Conservation (phyloP, 495 filamentous ascomycete species). For the Penicillium dipodomyicola region DNA sequence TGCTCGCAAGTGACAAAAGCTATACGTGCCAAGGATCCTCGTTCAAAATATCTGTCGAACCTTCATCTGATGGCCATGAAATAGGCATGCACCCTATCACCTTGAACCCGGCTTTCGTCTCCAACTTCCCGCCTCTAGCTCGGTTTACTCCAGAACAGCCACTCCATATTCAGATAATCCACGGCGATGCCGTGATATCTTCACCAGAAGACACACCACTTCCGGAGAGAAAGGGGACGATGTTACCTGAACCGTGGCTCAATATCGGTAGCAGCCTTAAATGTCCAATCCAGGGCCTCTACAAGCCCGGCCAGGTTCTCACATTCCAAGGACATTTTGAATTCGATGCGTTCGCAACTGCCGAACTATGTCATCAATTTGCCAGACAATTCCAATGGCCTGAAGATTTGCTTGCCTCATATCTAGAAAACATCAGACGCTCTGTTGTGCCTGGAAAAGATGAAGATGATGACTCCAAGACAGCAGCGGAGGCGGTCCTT, state of each 20-base stretch:
- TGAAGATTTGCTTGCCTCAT: conserved; percentile 10
- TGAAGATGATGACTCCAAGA: conserved; percentile 29
- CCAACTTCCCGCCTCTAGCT: conserved; percentile 7
- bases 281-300: conserved; percentile 34
- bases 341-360: conserved; percentile 29
- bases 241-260: conserved; percentile 22
- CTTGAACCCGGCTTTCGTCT: conserved; percentile 18
- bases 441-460: conserved; percentile 13
- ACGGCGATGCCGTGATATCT: conserved; percentile 28
- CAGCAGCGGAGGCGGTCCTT: conserved; percentile 31
- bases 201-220: neutral
- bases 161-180: conserved; percentile 28
- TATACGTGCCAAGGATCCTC: conserved; percentile 7
- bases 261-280: conserved; percentile 22
- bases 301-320: conserved; percentile 24
- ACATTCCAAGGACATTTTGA: conserved; percentile 34
- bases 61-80: conserved; percentile 19
- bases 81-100: conserved; percentile 23
- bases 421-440: conserved; percentile 19
- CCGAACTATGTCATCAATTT: conserved; percentile 24
- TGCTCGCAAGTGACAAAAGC: conserved; percentile 12
- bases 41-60: conserved; percentile 13
- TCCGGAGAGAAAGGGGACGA: neutral
- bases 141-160: conserved; percentile 7
- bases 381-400: conserved; percentile 23